Evolutionary conservation across 2,329 filamentous ascomycete genomes (phyloP), one percentile per base, ranked within the genome.

Genomic region (Fusarium buharicum): DNA sequence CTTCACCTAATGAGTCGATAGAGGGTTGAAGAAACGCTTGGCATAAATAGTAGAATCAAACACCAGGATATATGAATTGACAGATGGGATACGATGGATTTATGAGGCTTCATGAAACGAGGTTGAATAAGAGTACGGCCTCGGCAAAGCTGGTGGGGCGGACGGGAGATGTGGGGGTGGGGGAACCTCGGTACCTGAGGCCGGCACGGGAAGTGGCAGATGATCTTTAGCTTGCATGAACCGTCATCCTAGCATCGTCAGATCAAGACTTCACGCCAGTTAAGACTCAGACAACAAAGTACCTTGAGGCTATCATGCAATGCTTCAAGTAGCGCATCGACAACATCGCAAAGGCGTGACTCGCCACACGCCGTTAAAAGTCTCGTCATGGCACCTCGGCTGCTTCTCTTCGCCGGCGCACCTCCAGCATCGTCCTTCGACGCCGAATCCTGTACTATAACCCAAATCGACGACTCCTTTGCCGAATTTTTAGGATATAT

Each of bases 381-480:
- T n/a, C 27, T 46, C 33, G 46, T 2, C 31, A 73, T 75, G 69
- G 36, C 70, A 10, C 66, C 71, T 14, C 69, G 55, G 20, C 68
- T 82, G 37, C 75, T 83, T 16, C 67, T 78, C 49, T 70, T 78
- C 61, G 64, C 72, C 24, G 77, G 77, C 9, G 73, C 77, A 11
- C 77, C 76, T 6, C 41, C 72, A 4, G 44, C 74, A n/a, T 64
- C 69, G 14, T 64, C 72, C 9, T 44, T 78, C 28, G 62, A 64
- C 17, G 48, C 67, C 14, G 54, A 71, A 12, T 66, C 73, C 1
- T 76, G 74, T 57, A 75, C 74, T 2, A 30, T 77, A 27, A 59
- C 54, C 28, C 20, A 47, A 17, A 70, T 77, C 45, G 69, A 70
- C 31, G 38, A 58, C 10, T 41, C 63, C 3, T 74, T 76, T 40